phyloP scores from a whole-genome alignment of 305 asterid genomes.

The Fraxinus xanthoxyloides region DNA sequence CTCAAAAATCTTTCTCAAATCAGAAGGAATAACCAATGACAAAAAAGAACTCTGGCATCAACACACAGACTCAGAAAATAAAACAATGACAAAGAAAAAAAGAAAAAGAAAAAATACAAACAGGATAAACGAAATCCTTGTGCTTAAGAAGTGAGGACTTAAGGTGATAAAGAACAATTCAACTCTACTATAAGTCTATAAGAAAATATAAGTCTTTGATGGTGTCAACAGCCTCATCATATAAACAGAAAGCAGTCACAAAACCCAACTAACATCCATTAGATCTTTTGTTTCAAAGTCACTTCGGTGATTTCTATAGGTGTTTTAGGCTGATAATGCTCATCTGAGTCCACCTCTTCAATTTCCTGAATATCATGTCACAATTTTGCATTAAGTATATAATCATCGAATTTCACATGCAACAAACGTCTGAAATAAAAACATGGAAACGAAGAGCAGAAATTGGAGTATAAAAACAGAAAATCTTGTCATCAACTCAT shows the following conservation, averaged over 20 bases:
- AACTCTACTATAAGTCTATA: constrained; percentile 10
- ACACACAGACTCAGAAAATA: neutral
- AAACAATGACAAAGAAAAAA: too few relatives aligned
- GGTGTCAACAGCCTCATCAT: neutral
- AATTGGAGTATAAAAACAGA: neutral
- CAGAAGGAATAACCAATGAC: neutral
- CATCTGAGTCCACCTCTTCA: constrained; percentile 86
- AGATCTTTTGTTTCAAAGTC: constrained; percentile 47
- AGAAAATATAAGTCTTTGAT: constrained; percentile 1
- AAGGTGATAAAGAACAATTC: constrained; percentile 14
- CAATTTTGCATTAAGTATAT: neutral
- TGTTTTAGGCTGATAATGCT: constrained; percentile 82
- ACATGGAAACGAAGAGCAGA: neutral
- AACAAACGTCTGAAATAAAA: neutral
- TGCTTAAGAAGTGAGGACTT: neutral
- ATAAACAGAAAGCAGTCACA: constrained; percentile 2
- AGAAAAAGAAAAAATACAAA: constrained; percentile 21
- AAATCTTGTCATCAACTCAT: neutral
- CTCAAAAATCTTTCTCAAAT: neutral
- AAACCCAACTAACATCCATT: neutral
- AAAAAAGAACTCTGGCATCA: neutral
- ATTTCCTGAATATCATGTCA: constrained; percentile 60
- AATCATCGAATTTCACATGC: neutral
- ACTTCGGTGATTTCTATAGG: constrained; percentile 62
- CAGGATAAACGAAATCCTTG: constrained; percentile 21